These are phyloP conservation scores for Platanthera zijinensis DNA, from an alignment of 106 monocot species.

Conservation along the genomic window DNA sequence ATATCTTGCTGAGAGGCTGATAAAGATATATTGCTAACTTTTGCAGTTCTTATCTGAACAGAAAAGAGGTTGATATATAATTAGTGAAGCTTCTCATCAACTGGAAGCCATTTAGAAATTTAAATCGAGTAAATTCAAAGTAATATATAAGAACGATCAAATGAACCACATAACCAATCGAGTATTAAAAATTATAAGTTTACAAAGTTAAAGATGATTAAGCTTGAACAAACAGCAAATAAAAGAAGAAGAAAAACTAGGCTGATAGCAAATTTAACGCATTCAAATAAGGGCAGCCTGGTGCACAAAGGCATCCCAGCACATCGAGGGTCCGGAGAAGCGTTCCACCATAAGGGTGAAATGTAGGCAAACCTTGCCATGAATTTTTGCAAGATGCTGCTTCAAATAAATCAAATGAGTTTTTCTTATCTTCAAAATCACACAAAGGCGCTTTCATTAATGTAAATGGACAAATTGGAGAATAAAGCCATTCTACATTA, in stretches of 20 bases:
- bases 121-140: background rate
- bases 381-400: too few relatives aligned
- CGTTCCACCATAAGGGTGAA: too few relatives aligned
- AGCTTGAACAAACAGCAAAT: background rate
- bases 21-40: slow-evolving; percentile 79
- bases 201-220: background rate
- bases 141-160: background rate
- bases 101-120: background rate
- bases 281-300: background rate
- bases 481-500: too few relatives aligned
- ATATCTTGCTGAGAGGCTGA: slow-evolving; percentile 61
- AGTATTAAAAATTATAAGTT: background rate
- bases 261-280: background rate
- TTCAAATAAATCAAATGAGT: too few relatives aligned
- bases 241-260: background rate
- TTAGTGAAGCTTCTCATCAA: background rate
- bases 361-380: too few relatives aligned
- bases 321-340: too few relatives aligned
- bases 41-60: slow-evolving; percentile 68
- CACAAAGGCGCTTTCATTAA: too few relatives aligned
- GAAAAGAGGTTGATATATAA: slow-evolving; percentile 4
- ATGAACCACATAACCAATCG: background rate
- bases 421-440: too few relatives aligned
- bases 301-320: too few relatives aligned
- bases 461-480: too few relatives aligned